Evolutionary conservation across 805 yeast genomes (phyloP), one percentile per base, ranked within the genome.

Genomic region (Saccharomycopsis fodiens): DNA sequence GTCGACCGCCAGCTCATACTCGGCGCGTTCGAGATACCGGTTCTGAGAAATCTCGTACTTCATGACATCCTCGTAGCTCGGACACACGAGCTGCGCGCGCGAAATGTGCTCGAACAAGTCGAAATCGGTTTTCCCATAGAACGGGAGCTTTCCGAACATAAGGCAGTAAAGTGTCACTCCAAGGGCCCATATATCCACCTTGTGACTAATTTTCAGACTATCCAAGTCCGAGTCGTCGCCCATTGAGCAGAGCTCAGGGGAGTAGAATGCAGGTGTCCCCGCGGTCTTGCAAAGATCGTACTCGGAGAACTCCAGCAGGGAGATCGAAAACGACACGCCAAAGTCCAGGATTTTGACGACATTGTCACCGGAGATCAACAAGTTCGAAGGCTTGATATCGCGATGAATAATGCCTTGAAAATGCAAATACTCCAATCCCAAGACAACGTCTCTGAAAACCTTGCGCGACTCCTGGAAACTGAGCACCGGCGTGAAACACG

Each of bases 111-210:
- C 82, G 62, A 91, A 89, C 43, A 93, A 68, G 48, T 83, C 94
- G 64, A 74, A 91, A 57, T 88, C 96, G 27, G 85, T 79, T 40
- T 79, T 88, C 1, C 89, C 95, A 58, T 81, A 78, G 60, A 91
- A 93, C 2, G 98, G 98, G 37, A 93, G 74, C 52, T 73, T 71
- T 8, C 98, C 98, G 65, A 85, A 91, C 12, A 91, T 59, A 32
- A 93, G 65, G 59, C 97, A 89, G 62, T 79, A 93, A 15, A 93
- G 65, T 0, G 97, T 89, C 4, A 91, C 88, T 8, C 98, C 98
- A 17, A 88, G 63, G 0, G 98, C 95, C 98, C 98, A 93, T n/a
- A 91, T 83, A 64, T 93, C 98, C 45, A 93, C 85, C 61, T 85
- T 87, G 59, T 80, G 72, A 44, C 85, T 82, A 35, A 91, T 82